Evolutionary conservation across 1,139 yeast species (phyloP), one percentile per base, ranked within the genome.

Genomic region (Debaryomycetaceae sp.): DNA sequence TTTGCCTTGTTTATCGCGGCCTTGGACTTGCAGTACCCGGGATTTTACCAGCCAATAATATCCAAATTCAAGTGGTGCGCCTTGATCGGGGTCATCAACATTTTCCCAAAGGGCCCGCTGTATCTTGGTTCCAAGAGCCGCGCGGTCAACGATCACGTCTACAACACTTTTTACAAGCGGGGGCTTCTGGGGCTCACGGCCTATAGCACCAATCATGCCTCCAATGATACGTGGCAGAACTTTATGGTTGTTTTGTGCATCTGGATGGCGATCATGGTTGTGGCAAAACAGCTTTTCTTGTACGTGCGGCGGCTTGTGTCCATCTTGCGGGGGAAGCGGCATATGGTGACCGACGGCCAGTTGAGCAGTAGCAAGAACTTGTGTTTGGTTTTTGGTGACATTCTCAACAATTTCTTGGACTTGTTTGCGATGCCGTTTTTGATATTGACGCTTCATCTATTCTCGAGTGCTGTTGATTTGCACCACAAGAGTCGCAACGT

Each of bases 41-140:
- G 83, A 0, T 78, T 73, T 44, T 73, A 67, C 38, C 82, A 74
- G 43, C 83, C 83, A 0, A 51, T 75, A 9, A 52, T 78, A 37
- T 61, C 56, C 19, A 51, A 50, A 38, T 46, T 58, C 28, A 44
- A 56, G 29, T 57, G 71, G 71, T 49, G 62, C 48, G 57, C 62
- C 4, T 42, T 66, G 4, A 37, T 66, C 19, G 68, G 70, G 2
- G 20, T 58, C 16, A 23, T 28, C 12, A 7, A 33, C 24, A 11
- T 23, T 10, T 4, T 11, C 17, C n/a, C n/a, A n/a, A n/a, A n/a
- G n/a, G n/a, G n/a, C n/a, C n/a, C n/a, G n/a, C n/a, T n/a, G n/a
- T n/a, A n/a, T n/a, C n/a, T n/a, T n/a, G 24, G 29, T n/a, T 18
- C 18, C 12, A 23, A 25, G 7, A 12, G 12, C 17, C n/a, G 5